A percentile compares a stretch with the other conserved stretches of the same genome.
These are phyloP conservation scores for Hydrangea macrophylla DNA, from an alignment of 148 eudicot species.

Conservation along the genomic window DNA sequence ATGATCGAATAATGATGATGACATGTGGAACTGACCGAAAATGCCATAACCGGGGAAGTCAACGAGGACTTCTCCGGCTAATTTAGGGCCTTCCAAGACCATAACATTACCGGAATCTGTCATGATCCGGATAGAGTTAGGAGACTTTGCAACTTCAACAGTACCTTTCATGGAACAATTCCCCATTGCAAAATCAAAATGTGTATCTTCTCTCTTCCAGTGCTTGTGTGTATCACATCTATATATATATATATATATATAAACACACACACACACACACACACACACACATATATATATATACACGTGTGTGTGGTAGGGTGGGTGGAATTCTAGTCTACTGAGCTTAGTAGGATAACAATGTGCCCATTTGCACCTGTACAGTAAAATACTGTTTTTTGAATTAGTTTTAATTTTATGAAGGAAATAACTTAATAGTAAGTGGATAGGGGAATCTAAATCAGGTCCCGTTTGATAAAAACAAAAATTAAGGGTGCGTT, in stretches of 20 bases:
- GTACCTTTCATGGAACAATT: constrained; percentile 51
- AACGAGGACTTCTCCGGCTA: constrained; percentile 37
- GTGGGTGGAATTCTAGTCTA: too few species aligned
- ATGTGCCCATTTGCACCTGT: too few species aligned
- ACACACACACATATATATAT: too few species aligned
- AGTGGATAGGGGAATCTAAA: too few species aligned
- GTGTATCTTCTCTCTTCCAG: not conserved
- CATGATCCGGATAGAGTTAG: constrained; percentile 30
- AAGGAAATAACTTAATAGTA: too few species aligned
- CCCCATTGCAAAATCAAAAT: constrained; percentile 54
- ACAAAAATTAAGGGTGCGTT: too few species aligned
- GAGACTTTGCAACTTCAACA: constrained; percentile 16
- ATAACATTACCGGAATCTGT: constrained; percentile 43
- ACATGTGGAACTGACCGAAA: constrained; percentile 23
- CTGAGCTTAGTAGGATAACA: too few species aligned
- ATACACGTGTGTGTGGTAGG: too few species aligned
- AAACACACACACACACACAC: too few species aligned
- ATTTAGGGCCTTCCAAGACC: constrained; percentile 32
- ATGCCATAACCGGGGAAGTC: constrained; percentile 54
- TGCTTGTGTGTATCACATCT: not conserved
- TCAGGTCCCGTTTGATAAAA: too few species aligned
- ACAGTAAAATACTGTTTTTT: too few species aligned
- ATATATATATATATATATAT: not conserved
- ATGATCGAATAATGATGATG: constrained; percentile 34
- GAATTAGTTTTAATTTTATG: too few species aligned